Percentiles rank a stretch among this genome's conserved stretches.
Conservation (phyloP, 116 monocot species). For the Papilionanthe hybrid region DNA sequence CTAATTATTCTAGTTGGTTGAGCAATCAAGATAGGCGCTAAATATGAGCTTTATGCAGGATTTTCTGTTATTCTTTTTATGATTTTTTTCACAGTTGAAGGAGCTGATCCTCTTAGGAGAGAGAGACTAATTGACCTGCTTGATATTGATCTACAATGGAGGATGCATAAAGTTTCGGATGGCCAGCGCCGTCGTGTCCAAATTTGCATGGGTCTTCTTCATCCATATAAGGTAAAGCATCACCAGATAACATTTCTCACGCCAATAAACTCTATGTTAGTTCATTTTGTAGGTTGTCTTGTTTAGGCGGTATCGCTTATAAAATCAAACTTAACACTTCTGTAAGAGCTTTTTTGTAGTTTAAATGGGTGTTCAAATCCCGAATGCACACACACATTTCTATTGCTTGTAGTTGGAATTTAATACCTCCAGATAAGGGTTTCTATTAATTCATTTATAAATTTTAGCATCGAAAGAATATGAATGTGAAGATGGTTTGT, state of each 20-base stretch:
- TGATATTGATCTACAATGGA: slow-evolving; percentile 91
- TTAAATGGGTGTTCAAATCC: not conserved
- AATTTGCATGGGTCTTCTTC: slow-evolving; percentile 98
- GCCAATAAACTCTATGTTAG: not conserved
- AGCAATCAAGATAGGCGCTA: not conserved
- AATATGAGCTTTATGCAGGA: not conserved
- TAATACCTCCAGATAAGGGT: too few species aligned
- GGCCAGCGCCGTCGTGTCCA: slow-evolving; percentile 94
- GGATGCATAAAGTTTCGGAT: slow-evolving; percentile 99
- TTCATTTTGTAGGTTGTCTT: not conserved
- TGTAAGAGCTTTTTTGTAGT: not conserved
- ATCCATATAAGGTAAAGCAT: slow-evolving; percentile 70
- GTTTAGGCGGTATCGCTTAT: not conserved
- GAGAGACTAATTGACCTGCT: slow-evolving; percentile 84
- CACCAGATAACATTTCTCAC: not conserved
- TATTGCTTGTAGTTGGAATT: too few species aligned
- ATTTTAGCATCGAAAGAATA: too few species aligned
- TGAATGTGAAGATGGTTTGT: too few species aligned
- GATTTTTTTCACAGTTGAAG: slow-evolving; percentile 69
- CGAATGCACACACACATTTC: not conserved
- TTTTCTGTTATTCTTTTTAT: slow-evolving; percentile 1
- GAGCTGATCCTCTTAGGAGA: slow-evolving; percentile 82
- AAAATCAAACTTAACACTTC: not conserved
- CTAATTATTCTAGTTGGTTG: not conserved
- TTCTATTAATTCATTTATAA: too few species aligned